Evolutionary conservation across 345 rosid genomes (phyloP), one percentile per base, ranked within the genome.

Genomic region (Heritiera littoralis): DNA sequence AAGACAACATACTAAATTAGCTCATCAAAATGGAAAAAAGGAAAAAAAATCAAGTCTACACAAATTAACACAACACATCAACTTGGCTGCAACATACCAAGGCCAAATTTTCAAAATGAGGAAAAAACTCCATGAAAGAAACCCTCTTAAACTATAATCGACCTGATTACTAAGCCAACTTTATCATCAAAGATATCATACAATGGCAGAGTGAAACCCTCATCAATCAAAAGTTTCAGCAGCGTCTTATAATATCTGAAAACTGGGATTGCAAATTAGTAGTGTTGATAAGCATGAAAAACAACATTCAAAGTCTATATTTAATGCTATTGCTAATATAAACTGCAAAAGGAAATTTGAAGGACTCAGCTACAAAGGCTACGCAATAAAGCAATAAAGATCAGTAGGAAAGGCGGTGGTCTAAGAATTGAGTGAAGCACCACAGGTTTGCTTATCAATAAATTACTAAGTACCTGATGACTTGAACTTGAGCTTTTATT

Each of bases 401-500:
- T 23, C 43, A 49, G 23, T 30, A 7, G 7, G 41, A 71, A 71
- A 71, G 43, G 23, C 10, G 4, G 75, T 71, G n/a, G 10, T 30
- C 43, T 49, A 51, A 71, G 4, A 67, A 40, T 18, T 55, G 43
- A 73, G 81, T 51, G 60, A 77, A 63, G 52, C 18, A 28, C 65
- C 23, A 75, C 7, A 20, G 49, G 9, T 13, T 46, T 38, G 35
- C 17, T 15, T 18, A 51, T 59, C 66, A 48, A 73, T 67, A 61
- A 41, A 32, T 72, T 20, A 69, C 43, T 72, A 77, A 72, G 75
- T 64, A 92, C 99, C 99, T 92, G 84, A 95, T 92, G 77, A 95
- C 97, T 83, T 95, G 99, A 78, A 95, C 97, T 89, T 93, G 97
- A 84, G 98, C 98, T 84, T 90, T 95, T 89, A 95, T 93, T 32